Conservation (phyloP, 257 asterid species). For the Avicennia marina region DNA sequence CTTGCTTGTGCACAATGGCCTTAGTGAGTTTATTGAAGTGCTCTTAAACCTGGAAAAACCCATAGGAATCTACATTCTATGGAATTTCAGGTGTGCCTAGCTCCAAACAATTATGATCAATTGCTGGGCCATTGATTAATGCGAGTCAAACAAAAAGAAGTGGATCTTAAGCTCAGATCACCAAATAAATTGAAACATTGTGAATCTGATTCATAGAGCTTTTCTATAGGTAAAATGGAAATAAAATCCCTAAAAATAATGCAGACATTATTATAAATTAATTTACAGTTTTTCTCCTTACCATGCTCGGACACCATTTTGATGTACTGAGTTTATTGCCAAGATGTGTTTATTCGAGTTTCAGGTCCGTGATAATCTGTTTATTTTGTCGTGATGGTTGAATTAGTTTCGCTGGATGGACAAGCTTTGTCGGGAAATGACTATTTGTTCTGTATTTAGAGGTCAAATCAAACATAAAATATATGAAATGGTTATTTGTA, state of each 20-base stretch:
- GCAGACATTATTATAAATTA: not conserved
- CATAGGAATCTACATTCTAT: not conserved
- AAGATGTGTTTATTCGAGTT: not conserved
- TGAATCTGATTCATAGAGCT: not conserved
- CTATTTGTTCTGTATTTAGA: not conserved
- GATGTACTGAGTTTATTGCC: not conserved
- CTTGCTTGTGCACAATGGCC: conserved; percentile 6
- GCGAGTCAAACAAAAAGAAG: not conserved
- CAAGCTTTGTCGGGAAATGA: not conserved
- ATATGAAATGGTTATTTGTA: conserved; percentile 3
- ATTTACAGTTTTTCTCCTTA: conserved; percentile 1
- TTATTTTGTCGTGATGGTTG: conserved; percentile 13
- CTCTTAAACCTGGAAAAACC: conserved; percentile 12
- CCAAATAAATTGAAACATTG: not conserved
- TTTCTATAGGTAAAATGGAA: not conserved
- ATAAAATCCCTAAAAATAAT: not conserved
- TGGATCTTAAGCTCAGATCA: not conserved
- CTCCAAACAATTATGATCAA: not conserved
- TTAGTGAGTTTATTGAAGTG: conserved; percentile 9
- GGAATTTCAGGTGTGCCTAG: not conserved
- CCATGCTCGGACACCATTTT: not conserved
- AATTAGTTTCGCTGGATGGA: too few species aligned
- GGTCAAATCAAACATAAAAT: conserved; percentile 1
- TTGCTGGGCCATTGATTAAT: not conserved
- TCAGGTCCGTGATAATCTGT: conserved; percentile 3